Evolutionary conservation across 495 filamentous ascomycete genomes (phyloP), one percentile per base, ranked within the genome.

Genomic region (Talaromyces borbonicus): DNA sequence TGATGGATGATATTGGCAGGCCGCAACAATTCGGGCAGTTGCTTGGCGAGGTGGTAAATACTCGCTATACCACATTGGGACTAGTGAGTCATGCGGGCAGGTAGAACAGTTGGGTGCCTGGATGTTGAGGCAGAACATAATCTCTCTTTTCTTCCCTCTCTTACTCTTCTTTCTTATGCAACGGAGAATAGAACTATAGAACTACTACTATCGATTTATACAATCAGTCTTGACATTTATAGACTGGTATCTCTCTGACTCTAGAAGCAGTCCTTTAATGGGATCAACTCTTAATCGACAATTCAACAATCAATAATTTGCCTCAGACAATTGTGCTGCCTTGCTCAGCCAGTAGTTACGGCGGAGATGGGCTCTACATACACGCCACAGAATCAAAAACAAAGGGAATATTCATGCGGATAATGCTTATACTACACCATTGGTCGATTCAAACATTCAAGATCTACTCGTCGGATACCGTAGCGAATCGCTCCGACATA

Each of bases 401-500:
- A 2, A 30, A n/a, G 14, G 12, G 18, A 30, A 44, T 23, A 44
- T 15, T n/a, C n/a, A n/a, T n/a, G n/a, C n/a, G n/a, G n/a, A n/a
- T n/a, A n/a, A n/a, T n/a, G n/a, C n/a, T n/a, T n/a, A n/a, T n/a
- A n/a, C n/a, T n/a, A n/a, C n/a, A n/a, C n/a, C n/a, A n/a, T n/a
- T n/a, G n/a, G n/a, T n/a, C n/a, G n/a, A n/a, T n/a, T n/a, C n/a
- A n/a, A n/a, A n/a, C n/a, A n/a, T n/a, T n/a, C n/a, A n/a, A n/a
- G n/a, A 14, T 60, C 54, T 85, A 98, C 75, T 97, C 92, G 66
- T 98, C 92, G 54, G 81, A 75, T 41, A 97, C 87, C 9, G 85
- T 78, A 15, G 93, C 93, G 67, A 97, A 98, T 63, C 93, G 89
- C 65, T 98, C 93, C 47, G 83, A 79, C 90, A 98, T 88, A 49